phyloP scores from a whole-genome alignment of 73 alveolate genomes.

The Stentor roeselii region DNA sequence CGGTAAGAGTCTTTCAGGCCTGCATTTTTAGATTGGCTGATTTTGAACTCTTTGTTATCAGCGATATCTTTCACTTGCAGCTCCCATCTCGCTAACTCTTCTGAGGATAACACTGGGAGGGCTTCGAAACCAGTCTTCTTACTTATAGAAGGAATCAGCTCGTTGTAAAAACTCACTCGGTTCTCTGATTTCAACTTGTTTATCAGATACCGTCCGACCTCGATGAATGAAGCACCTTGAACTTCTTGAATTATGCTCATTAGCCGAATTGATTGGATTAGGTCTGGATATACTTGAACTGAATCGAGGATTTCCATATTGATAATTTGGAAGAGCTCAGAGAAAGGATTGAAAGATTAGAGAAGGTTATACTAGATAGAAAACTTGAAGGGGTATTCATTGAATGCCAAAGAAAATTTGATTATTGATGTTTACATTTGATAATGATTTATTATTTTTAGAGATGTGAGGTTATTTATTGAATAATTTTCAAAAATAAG shows the following conservation, averaged over 20 bases:
- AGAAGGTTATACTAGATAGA: not conserved
- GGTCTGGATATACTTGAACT: not conserved
- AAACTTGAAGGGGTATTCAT: not conserved
- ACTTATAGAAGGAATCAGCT: not conserved
- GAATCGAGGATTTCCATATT: not conserved
- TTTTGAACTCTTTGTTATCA: not conserved
- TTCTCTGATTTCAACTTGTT: not conserved
- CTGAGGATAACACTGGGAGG: not conserved
- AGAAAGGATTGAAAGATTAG: not conserved
- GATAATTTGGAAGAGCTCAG: not conserved
- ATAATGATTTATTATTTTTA: too few species aligned
- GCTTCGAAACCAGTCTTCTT: not conserved
- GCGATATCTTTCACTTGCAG: not conserved
- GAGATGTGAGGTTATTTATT: too few species aligned
- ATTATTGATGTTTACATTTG: too few species aligned
- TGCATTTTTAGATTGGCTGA: conserved; percentile 19
- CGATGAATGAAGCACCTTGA: not conserved
- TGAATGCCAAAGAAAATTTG: too few species aligned
- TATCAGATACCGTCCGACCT: not conserved
- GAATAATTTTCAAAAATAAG: too few species aligned
- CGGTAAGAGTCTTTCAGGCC: conserved; percentile 8
- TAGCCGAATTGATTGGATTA: not conserved
- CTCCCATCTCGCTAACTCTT: not conserved
- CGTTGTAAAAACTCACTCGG: not conserved
- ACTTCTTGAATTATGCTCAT: not conserved